These are phyloP conservation scores for Spathaspora boniae DNA, from an alignment of 805 yeast species.

Conservation along the genomic window DNA sequence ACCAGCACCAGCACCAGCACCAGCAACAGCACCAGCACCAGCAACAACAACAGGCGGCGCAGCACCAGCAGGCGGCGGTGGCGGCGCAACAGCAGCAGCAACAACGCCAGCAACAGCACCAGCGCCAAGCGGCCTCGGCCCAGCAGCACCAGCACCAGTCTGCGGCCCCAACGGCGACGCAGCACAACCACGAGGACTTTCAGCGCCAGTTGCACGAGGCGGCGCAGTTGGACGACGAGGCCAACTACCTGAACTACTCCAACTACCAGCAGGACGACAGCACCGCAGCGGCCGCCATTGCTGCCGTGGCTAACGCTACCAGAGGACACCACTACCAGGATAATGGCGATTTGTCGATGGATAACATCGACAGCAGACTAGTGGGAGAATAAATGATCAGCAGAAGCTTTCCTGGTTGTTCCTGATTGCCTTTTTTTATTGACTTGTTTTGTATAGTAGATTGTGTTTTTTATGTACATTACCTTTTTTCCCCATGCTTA, in stretches of 20 bases:
- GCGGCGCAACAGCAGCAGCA: conserved; percentile 23
- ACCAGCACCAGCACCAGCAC: conserved; percentile 7
- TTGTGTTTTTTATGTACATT: neutral
- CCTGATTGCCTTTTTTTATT: conserved; percentile 1
- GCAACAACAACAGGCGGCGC: conserved; percentile 20
- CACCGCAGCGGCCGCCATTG: conserved; percentile 26
- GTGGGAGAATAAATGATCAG: conserved; percentile 33
- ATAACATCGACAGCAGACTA: conserved; percentile 42
- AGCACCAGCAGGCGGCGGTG: conserved; percentile 17
- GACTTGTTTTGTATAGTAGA: conserved; percentile 2
- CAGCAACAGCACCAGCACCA: conserved; percentile 14
- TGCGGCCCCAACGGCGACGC: conserved; percentile 5
- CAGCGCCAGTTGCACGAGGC: conserved; percentile 25
- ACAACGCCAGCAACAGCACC: conserved; percentile 12
- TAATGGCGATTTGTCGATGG: conserved; percentile 36
- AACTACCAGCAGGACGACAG: conserved; percentile 27
- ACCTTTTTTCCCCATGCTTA: neutral
- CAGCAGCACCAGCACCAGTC: conserved; percentile 1
- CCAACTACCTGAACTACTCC: conserved; percentile 20
- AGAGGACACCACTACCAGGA: conserved; percentile 22
- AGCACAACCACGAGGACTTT: conserved; percentile 16
- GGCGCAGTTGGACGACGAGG: conserved; percentile 22
- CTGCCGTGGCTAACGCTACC: conserved; percentile 43
- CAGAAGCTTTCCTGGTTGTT: neutral
- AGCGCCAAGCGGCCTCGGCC: too few relatives aligned